Evolutionary conservation across 2,329 filamentous ascomycete genomes (phyloP), one percentile per base, ranked within the genome.

Genomic region (Rachicladosporium sp.): DNA sequence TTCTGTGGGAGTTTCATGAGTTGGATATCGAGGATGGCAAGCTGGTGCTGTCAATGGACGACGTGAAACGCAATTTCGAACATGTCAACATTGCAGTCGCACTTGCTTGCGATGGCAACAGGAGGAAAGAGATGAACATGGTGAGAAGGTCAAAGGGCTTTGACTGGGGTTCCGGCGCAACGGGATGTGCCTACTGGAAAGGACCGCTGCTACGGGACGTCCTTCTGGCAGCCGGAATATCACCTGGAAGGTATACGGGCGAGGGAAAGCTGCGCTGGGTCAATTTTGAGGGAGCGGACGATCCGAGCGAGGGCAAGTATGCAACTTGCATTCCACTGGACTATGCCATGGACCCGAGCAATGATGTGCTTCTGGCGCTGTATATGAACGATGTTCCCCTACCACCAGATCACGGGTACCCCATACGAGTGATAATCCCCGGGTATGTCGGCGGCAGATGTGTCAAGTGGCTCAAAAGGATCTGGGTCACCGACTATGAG

Each of bases 361-460:
- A 69, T 49, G 69, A 72, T 46, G 66, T 71, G 9, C 52, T 73
- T 1, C 55, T 73, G 7, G 78, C 78, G 0, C 81, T 76, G 48
- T 57, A 66, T 42, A 66, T 66, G 63, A 66, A 67, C 38, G 55
- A 62, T 41, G 40, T 50, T 4, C 57, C 54, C 1, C 40, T 67
- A 4, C 61, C 62, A 1, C 58, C 63, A 6, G 63, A 66, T 37
- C 64, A 67, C 48, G 64, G 64, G 3, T 66, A 61, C 46, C 64
- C 63, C 1, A 44, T 67, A 2, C 56, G 64, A n/a, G 23, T 64
- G 4, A 48, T 67, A 6, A 56, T 66, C 21, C 64, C 64, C 10
- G 64, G 64, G 7, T 64, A 57, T 35, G 58, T 65, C 5, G 64
- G 64, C 2, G 64, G 57, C 8, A 46, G 63, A 31, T 58, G 54